A percentile compares a stretch with the other conserved stretches of the same genome.
phyloP scores from a whole-genome alignment of 106 monocot genomes.

The Phalaenopsis equestris region DNA sequence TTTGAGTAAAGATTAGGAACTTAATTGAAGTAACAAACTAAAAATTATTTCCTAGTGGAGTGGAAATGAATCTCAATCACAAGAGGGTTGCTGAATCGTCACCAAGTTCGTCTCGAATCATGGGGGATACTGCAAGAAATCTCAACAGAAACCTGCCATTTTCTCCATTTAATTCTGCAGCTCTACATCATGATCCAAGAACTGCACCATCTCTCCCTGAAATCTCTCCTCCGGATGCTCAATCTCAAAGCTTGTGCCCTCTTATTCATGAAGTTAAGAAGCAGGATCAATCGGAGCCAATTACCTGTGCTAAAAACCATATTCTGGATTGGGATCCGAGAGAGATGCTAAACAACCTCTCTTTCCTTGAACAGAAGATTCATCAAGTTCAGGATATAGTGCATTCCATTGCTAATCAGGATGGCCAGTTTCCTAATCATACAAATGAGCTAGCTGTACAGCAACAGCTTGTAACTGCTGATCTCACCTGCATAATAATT shows the following conservation, averaged over 20 bases:
- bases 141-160: not conserved
- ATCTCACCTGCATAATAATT: conserved; percentile 80
- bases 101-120: not conserved
- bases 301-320: conserved; percentile 7
- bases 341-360: conserved; percentile 55
- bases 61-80: not conserved
- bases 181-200: not conserved
- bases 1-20: not conserved
- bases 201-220: not conserved
- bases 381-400: conserved; percentile 72
- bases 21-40: not conserved
- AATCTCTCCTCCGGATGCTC: not conserved
- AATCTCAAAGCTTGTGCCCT: too few relatives aligned
- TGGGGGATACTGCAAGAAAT: not conserved
- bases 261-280: conserved; percentile 8
- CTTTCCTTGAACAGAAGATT: conserved; percentile 91
- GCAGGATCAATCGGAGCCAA: conserved; percentile 14
- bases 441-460: conserved; percentile 42
- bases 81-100: not conserved
- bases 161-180: not conserved
- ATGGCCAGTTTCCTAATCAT: conserved; percentile 18
- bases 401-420: conserved; percentile 33
- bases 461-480: conserved; percentile 76
- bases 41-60: not conserved
- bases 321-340: conserved; percentile 57